A percentile compares a stretch with the other conserved stretches of the same genome.
phyloP scores from a whole-genome alignment of 2,329 filamentous ascomycete species.

The Xylariaceae sp. region DNA sequence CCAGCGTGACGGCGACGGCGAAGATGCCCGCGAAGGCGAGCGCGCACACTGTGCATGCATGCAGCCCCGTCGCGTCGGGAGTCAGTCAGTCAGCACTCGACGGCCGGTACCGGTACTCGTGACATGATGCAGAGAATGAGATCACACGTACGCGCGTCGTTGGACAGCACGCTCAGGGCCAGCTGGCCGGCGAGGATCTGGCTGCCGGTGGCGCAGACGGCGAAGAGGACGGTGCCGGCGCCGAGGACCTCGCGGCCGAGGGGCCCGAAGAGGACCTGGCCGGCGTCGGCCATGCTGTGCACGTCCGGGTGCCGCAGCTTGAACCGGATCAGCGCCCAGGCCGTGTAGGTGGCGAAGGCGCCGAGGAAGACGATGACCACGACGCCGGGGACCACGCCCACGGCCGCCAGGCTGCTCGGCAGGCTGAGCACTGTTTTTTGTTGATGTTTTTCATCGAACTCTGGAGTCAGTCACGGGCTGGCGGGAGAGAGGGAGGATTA shows the following conservation, averaged over 20 bases:
- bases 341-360: conserved; percentile 42
- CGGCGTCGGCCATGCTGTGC: conserved; percentile 51
- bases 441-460: too few species aligned
- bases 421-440: conserved; percentile 47
- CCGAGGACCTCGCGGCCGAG: conserved; percentile 42
- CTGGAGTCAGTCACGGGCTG: too few species aligned
- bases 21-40: conserved; percentile 45
- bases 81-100: too few species aligned
- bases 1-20: conserved; percentile 36
- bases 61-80: too few species aligned
- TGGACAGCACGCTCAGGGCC: conserved; percentile 36
- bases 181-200: conserved; percentile 45
- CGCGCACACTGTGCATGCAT: too few species aligned
- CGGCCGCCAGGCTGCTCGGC: conserved; percentile 41
- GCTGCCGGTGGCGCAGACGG: conserved; percentile 41
- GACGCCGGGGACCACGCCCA: conserved; percentile 45
- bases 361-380: conserved; percentile 43
- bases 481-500: too few species aligned
- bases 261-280: conserved; percentile 44
- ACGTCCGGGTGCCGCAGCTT: conserved; percentile 47
- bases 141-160: too few species aligned
- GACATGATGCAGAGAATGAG: too few species aligned
- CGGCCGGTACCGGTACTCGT: too few species aligned
- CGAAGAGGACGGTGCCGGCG: conserved; percentile 43
- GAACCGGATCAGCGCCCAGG: conserved; percentile 42